Base-by-base conservation (phyloP, 106 monocot genomes). In the Dendrobium officinale region DNA sequence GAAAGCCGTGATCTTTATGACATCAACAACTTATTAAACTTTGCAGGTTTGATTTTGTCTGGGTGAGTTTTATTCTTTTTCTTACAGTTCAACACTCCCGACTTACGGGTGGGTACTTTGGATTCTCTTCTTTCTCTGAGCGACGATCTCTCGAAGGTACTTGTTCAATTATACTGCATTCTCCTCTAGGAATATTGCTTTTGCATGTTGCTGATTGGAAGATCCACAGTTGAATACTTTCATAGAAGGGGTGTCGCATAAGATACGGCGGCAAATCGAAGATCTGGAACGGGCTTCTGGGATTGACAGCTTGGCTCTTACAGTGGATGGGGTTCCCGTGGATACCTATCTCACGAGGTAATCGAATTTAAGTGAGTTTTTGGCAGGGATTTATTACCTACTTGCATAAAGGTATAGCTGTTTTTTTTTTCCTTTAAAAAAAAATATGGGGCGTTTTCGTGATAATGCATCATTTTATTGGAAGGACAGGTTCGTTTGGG, bases 181-280 rank as follows among this genome's bases (percentile, higher is more conserved):
- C 27, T 61, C 58, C 10, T 0, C 18, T 22, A 48, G 11, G 0
- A 47, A n/a, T 27, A 41, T 70, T 49, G 37, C 42, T 33, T 11
- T 20, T 37, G 9, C 27, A 31, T 73, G 37, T 42, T 78, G 47
- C n/a, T 83, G 79, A 86, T 80, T 9, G 20, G 33, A 79, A 47
- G 49, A 24, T 76, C 42, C 42, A 78, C 86, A 98, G 97, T 94
- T 94, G 33, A 98, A 98, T 83, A 86, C 85, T 55, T 98, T 98
- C 68, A 91, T 94, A 15, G 97, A 98, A 67, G 92, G 89, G 37
- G 92, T 95, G 29, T 92, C 94, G 33, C 94, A 94, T 42, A 98
- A 98, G 88, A 98, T 98, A 80, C 86, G 94, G 77, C 79, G 97
- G 42, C 97, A 98, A 87, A 94, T 98, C 61, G 97, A 98, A 77